Percentiles rank a stretch among this genome's conserved stretches.
Evolutionary conservation across 1,284 basidiomycete genomes (phyloP).

Genomic region (Ustilago loliicola): DNA sequence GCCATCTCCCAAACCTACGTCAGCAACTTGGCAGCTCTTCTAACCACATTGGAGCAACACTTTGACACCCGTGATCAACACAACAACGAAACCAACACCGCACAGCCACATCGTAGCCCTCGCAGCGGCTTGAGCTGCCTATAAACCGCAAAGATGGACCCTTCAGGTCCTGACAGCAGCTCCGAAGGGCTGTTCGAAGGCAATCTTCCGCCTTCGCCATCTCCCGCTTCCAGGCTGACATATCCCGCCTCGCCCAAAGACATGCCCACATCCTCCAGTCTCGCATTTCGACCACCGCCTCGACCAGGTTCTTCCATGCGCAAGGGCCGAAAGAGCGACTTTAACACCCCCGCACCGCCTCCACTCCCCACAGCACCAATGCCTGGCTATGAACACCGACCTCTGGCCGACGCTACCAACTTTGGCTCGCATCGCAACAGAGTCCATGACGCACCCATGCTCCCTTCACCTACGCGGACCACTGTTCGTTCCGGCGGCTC

Average conservation of each 20-base stretch:
- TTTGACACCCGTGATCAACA: not conserved
- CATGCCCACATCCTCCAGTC: constrained; percentile 34
- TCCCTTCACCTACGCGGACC: constrained; percentile 26
- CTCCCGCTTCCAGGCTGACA: constrained; percentile 36
- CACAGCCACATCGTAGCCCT: not conserved
- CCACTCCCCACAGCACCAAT: constrained; percentile 42
- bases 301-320: constrained; percentile 54
- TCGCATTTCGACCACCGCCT: constrained; percentile 53
- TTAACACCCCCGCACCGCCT: constrained; percentile 51
- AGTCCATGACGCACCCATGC: constrained; percentile 20
- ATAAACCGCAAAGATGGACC: constrained; percentile 31
- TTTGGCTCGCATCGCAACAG: constrained; percentile 30
- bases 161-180: constrained; percentile 42
- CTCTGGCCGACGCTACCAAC: constrained; percentile 39
- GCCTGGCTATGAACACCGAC: constrained; percentile 28
- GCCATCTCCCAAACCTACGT: not conserved
- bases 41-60: not conserved
- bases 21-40: not conserved
- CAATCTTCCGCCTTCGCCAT: constrained; percentile 49
- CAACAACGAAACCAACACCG: not conserved
- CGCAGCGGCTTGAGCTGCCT: constrained; percentile 26
- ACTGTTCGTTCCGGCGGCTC: constrained; percentile 4
- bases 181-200: constrained; percentile 51
- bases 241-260: constrained; percentile 52
- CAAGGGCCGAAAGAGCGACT: constrained; percentile 55